phyloP scores from a whole-genome alignment of 176 grass and related monocot genomes.

The bread wheat (Triticum aestivum) region DNA sequence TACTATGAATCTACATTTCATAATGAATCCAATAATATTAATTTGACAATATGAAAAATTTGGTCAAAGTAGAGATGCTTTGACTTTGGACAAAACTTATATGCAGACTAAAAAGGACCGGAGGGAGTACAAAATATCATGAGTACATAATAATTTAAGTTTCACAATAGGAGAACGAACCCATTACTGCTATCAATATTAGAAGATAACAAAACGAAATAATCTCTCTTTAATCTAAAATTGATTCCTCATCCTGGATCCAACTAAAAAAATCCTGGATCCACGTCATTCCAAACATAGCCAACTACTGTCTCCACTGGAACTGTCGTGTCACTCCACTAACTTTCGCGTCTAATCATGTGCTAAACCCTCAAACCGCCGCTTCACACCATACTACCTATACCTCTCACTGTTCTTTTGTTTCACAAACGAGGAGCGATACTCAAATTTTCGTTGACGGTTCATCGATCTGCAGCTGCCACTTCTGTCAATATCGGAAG shows the following conservation, averaged over 20 bases:
- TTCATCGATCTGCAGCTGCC: not conserved
- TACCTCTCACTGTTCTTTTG: not conserved
- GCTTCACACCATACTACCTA: not conserved
- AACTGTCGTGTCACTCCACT: not conserved
- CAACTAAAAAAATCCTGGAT: not conserved
- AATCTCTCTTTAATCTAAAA: not conserved
- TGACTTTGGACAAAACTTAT: no score
- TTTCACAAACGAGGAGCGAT: not conserved
- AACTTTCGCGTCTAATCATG: not conserved
- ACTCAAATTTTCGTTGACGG: not conserved
- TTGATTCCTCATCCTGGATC: not conserved
- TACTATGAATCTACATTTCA: no score
- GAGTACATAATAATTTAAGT: slow-evolving; percentile 12
- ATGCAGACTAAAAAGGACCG: no score
- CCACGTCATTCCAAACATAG: not conserved
- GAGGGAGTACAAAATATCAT: not conserved
- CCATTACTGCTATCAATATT: slow-evolving; percentile 1
- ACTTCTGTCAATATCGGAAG: not conserved
- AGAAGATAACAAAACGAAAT: slow-evolving; percentile 18
- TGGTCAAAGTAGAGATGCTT: no score
- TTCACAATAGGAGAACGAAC: not conserved
- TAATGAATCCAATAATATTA: no score
- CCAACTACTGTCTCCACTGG: not conserved
- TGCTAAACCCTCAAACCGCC: not conserved
- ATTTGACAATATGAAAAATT: no score